These are phyloP conservation scores for Cytospora piceicola DNA, from an alignment of 2,329 filamentous ascomycete genomes.

Conservation along the genomic window DNA sequence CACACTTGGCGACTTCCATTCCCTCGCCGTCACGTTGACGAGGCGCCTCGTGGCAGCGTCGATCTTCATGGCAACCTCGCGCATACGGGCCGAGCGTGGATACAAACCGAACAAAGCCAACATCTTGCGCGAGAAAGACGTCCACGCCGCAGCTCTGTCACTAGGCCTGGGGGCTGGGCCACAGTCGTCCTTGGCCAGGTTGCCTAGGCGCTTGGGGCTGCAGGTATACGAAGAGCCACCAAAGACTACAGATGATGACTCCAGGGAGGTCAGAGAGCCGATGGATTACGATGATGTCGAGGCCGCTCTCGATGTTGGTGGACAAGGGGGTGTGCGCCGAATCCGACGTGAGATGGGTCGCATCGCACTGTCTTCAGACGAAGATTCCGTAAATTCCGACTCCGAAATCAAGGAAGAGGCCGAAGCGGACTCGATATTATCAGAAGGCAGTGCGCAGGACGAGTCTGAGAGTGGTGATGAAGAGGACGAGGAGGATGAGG, in stretches of 20 bases:
- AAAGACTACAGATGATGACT: constrained; percentile 35
- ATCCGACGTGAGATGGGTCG: constrained; percentile 10
- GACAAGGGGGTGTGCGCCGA: constrained; percentile 11
- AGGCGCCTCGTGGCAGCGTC: constrained; percentile 70
- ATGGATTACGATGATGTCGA: constrained; percentile 53
- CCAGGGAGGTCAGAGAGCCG: constrained; percentile 34
- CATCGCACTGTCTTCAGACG: constrained; percentile 14
- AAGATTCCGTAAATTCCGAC: constrained; percentile 14
- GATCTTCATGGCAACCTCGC: constrained; percentile 71
- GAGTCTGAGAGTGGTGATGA: constrained; percentile 18
- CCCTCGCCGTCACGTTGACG: constrained; percentile 68
- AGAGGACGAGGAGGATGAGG: constrained; percentile 18
- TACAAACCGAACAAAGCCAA: constrained; percentile 36
- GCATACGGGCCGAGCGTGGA: constrained; percentile 58
- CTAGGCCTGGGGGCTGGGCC: constrained; percentile 47
- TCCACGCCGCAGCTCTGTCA: constrained; percentile 53
- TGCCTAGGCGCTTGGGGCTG: constrained; percentile 54
- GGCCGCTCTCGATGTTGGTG: constrained; percentile 38
- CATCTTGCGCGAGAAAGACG: constrained; percentile 50
- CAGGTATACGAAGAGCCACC: constrained; percentile 47
- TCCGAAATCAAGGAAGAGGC: background rate
- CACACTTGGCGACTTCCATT: constrained; percentile 76
- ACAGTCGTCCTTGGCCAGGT: constrained; percentile 51
- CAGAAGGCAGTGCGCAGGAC: constrained; percentile 12
- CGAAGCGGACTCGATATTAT: constrained; percentile 6